Base-by-base conservation (phyloP, 2,329 filamentous ascomycete species). In the Mollisiaceae sp. region DNA sequence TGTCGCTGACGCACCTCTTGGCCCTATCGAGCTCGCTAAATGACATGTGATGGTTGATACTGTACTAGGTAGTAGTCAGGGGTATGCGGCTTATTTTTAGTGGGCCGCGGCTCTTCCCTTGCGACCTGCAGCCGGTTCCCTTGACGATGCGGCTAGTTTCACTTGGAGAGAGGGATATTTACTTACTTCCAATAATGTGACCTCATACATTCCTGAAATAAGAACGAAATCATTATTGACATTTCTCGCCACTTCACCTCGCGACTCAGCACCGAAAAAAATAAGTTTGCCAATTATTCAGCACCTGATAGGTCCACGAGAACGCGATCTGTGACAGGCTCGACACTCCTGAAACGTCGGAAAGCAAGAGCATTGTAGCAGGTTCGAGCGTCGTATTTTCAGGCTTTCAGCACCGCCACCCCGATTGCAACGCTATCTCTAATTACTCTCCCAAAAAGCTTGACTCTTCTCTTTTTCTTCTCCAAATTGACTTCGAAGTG, bases 331-430 rank as follows among this genome's bases (percentile, higher is more conserved):
- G 32, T 59, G 41, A 62, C 62, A 64, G 27, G 27, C 18, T 57
- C 61, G 65, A 69, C 52, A 65, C 58, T 24, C 60, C 62, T 69
- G 67, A 69, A 69, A 69, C 67, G 27, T 64, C 67, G 65, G 43
- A 67, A 63, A 55, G 59, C 52, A 63, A 60, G 62, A 64, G 54
- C 41, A 35, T 54, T 67, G 68, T 70, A 66, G 58, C 66, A 69
- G 64, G 55, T 60, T 47, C 38, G 41, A 57, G 60, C 43, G 32
- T 57, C 50, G 41, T n/a, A 59, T 59, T 62, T 39, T 18, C 50
- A 50, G 24, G 52, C 45, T 32, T 50, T 41, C 45, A 62, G 55
- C 63, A 61, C 63, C 65, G 64, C 62, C 64, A 65, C 59, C 60
- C 22, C 22, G 27, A 59, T n/a, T 45, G 59, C 58, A 45, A 65